Conservation (phyloP, 2,329 filamentous ascomycete genomes). For the Fusarium piperis region DNA sequence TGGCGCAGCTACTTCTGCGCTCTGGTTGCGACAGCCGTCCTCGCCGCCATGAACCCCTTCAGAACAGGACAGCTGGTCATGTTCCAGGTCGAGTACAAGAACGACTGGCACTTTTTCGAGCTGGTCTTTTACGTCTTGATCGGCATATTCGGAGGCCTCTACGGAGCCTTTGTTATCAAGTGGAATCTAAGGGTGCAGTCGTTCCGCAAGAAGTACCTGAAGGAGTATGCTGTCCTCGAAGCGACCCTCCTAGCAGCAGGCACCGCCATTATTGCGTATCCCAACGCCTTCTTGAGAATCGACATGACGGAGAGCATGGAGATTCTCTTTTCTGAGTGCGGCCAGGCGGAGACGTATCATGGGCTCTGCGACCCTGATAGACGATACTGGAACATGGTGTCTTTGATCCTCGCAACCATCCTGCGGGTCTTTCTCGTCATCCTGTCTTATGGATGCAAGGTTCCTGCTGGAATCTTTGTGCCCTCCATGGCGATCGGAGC, state of each 20-base stretch:
- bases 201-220: constrained; percentile 92
- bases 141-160: constrained; percentile 92
- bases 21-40: constrained; percentile 89
- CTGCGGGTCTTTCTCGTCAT: constrained; percentile 88
- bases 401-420: constrained; percentile 80
- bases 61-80: constrained; percentile 97
- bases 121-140: constrained; percentile 91
- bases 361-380: constrained; percentile 84
- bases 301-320: constrained; percentile 99
- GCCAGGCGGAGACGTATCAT: constrained; percentile 87
- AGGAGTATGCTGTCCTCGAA: constrained; percentile 85
- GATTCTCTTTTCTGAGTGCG: constrained; percentile 93
- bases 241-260: constrained; percentile 82
- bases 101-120: constrained; percentile 98
- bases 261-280: constrained; percentile 94
- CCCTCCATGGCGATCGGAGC: constrained; percentile 98
- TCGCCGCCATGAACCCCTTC: constrained; percentile 97
- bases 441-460: constrained; percentile 97
- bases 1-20: constrained; percentile 99
- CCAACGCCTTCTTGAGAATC: constrained; percentile 92
- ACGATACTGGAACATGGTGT: constrained; percentile 80
- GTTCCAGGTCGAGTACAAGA: constrained; percentile 97
- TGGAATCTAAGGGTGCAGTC: constrained; percentile 93
- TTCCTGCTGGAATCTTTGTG: constrained; percentile 97
- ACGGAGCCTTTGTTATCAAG: constrained; percentile 96